Evolutionary conservation across 805 yeast genomes (phyloP), one percentile per base, ranked within the genome.

Genomic region (Suhomyces sp.): DNA sequence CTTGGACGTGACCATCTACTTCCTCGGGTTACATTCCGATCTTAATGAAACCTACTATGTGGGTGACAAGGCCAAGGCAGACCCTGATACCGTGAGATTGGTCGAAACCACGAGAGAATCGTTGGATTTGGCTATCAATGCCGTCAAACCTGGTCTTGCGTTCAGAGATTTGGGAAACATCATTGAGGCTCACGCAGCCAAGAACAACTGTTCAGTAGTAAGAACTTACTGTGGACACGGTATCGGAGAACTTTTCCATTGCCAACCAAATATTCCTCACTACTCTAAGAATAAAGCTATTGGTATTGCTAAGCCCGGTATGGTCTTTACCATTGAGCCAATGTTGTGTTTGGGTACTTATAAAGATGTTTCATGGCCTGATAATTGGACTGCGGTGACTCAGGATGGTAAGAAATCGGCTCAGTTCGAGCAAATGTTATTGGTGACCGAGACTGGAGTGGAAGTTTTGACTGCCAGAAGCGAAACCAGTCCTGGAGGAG

Each of bases 311-410:
- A 87, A 87, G 58, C 91, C 96, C 15, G 98, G 98, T 15, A 85
- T 90, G 83, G 88, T 86, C 10, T 93, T 93, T 70, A 93, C 98
- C 15, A 87, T 93, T 39, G 98, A 93, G 65, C 98, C 98, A 29
- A 93, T 93, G 98, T 77, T 93, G 48, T 84, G 87, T 56, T 68
- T 80, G 46, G 98, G 98, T 6, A 67, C 83, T 0, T 83, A 77
- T 67, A 77, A 77, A 53, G 98, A 90, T 60, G 63, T 75, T 40
- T 70, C 80, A 38, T 93, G 98, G 98, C 98, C 98, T 3, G 98
- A 93, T 60, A 84, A 87, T 60, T 93, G 98, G 98, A 93, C 98
- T 4, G 78, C 95, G 2, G 77, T 78, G 12, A 93, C 98, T 12
- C 80, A 79, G 25, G 98, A 93, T 56, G 98, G 98, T 36, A 77